A percentile compares a stretch with the other conserved stretches of the same genome.
Conservation (phyloP, 1,284 basidiomycete genomes). For the Tremellales sp. region DNA sequence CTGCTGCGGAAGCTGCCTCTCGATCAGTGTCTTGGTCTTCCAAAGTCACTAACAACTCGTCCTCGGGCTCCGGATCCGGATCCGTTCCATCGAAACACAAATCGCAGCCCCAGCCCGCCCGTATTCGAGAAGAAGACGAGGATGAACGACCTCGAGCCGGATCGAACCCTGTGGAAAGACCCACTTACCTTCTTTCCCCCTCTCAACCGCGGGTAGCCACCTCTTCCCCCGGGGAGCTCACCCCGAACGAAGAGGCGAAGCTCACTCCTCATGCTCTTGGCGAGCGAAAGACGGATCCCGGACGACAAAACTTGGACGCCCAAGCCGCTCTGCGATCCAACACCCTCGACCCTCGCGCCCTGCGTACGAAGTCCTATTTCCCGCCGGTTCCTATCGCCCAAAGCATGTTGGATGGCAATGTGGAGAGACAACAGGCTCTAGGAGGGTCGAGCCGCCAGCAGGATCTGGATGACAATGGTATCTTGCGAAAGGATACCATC, state of each 20-base stretch:
- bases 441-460: slow-evolving; percentile 18
- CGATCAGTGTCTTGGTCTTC: slow-evolving; percentile 58
- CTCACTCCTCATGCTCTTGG: slow-evolving; percentile 13
- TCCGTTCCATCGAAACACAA: background rate
- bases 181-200: slow-evolving; percentile 21
- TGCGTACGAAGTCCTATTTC: slow-evolving; percentile 16
- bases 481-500: slow-evolving; percentile 36
- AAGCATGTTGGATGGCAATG: slow-evolving; percentile 4
- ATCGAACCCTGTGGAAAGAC: slow-evolving; percentile 13
- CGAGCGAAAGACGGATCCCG: slow-evolving; percentile 26
- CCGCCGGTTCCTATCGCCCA: slow-evolving; percentile 15
- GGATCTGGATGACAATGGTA: slow-evolving; percentile 25
- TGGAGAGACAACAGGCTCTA: slow-evolving; percentile 17
- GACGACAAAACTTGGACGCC: slow-evolving; percentile 7
- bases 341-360: slow-evolving; percentile 35
- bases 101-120: slow-evolving; percentile 13
- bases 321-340: slow-evolving; percentile 17
- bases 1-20: slow-evolving; percentile 9
- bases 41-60: slow-evolving; percentile 42
- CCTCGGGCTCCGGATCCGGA: slow-evolving; percentile 6
- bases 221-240: slow-evolving; percentile 38
- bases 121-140: slow-evolving; percentile 27
- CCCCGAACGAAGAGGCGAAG: slow-evolving; percentile 30
- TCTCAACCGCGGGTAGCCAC: slow-evolving; percentile 21
- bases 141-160: slow-evolving; percentile 12